Conservation (phyloP, 306 rosid species). For the Cucurbita maxima region DNA sequence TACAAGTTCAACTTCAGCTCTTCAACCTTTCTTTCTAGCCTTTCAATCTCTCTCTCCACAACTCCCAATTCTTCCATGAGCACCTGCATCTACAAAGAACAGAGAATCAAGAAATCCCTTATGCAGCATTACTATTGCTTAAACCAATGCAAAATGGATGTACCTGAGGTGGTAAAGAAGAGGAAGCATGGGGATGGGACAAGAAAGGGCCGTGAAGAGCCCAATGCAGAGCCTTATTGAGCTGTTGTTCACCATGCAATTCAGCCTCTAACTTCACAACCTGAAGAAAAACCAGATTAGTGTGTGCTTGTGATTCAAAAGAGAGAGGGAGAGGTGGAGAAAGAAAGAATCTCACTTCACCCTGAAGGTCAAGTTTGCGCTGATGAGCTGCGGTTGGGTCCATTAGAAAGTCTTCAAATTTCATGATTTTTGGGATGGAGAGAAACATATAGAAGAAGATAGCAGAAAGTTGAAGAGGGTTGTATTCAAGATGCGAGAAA, state of each 20-base stretch:
- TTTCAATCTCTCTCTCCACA: constrained; percentile 57
- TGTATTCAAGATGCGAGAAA: not conserved
- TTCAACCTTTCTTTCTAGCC: constrained; percentile 57
- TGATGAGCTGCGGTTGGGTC: constrained; percentile 37
- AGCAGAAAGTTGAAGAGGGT: not conserved
- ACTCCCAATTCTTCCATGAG: constrained; percentile 49
- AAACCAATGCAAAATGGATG: not conserved
- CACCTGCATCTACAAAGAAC: constrained; percentile 34
- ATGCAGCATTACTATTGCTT: not conserved
- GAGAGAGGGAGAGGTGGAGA: not conserved
- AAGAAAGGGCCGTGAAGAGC: constrained; percentile 51
- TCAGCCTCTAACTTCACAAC: constrained; percentile 45
- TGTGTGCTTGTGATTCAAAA: not conserved
- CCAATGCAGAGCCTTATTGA: constrained; percentile 36
- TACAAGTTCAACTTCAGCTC: constrained; percentile 38
- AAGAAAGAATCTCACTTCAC: constrained; percentile 25
- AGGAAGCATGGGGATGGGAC: constrained; percentile 33
- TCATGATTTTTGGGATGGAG: constrained; percentile 25
- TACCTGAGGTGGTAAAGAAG: constrained; percentile 55
- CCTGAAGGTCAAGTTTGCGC: constrained; percentile 43
- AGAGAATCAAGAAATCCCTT: not conserved
- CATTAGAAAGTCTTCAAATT: constrained; percentile 68
- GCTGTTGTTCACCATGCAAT: constrained; percentile 49
- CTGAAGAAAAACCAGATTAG: constrained; percentile 13
- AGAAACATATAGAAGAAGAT: not conserved